Evolutionary conservation across 768 basidiomycete genomes (phyloP).

Genomic region (Phlebiopsis gigantea): DNA sequence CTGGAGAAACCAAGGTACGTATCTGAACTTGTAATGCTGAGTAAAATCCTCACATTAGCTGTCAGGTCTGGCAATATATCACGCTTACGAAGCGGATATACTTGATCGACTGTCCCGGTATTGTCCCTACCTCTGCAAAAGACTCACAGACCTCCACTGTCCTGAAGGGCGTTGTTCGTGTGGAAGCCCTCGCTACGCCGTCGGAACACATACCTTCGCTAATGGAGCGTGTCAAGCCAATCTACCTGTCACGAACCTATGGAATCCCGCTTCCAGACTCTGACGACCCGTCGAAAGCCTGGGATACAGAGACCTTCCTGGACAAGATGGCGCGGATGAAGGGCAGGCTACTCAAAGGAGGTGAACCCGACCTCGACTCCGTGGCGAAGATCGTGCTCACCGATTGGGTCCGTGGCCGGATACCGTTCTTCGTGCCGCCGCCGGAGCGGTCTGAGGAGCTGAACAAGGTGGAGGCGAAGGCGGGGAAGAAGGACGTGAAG

Average conservation of each 20-base stretch:
- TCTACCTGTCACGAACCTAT: conserved; percentile 87
- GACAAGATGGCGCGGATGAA: conserved; percentile 85
- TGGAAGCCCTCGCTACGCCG: conserved; percentile 89
- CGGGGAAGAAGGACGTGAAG: conserved; percentile 40
- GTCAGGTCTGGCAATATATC: conserved; percentile 96
- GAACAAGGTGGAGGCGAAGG: conserved; percentile 52
- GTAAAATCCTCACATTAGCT: background rate
- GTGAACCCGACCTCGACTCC: conserved; percentile 88
- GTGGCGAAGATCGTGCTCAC: conserved; percentile 93
- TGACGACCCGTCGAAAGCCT: conserved; percentile 45
- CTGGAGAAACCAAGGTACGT: conserved; percentile 90
- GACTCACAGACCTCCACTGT: conserved; percentile 90
- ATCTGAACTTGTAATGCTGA: background rate
- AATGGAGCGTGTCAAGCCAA: conserved; percentile 86
- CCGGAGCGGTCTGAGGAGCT: conserved; percentile 76
- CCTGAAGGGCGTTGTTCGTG: conserved; percentile 93
- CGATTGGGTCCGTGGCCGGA: conserved; percentile 96
- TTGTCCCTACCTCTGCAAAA: conserved; percentile 89
- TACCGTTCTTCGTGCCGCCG: conserved; percentile 93
- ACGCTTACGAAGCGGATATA: conserved; percentile 94
- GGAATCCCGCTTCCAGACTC: conserved; percentile 60
- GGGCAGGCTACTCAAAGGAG: conserved; percentile 88
- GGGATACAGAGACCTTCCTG: conserved; percentile 77
- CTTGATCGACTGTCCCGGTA: conserved; percentile 98
- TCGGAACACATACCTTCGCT: conserved; percentile 88